Percentiles rank a stretch among this genome's conserved stretches.
These are phyloP conservation scores for Coniochaeta sp. DNA, from an alignment of 2,329 filamentous ascomycete genomes.

Conservation along the genomic window DNA sequence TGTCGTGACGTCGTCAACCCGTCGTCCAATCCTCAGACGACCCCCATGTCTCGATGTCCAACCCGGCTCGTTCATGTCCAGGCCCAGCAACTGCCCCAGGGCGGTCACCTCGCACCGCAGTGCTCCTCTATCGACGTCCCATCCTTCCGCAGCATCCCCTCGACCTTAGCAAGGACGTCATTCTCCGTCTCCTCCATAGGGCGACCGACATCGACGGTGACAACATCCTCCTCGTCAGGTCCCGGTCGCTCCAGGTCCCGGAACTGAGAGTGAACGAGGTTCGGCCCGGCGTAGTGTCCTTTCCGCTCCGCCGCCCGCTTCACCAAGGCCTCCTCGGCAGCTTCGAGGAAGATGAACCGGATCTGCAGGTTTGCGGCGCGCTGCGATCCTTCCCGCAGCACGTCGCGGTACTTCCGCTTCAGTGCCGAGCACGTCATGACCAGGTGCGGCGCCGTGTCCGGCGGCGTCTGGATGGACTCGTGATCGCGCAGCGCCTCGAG, in stretches of 20 bases:
- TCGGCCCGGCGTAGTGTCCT: conserved; percentile 68
- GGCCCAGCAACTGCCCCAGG: no score
- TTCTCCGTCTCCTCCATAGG: conserved; percentile 35
- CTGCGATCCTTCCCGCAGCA: conserved; percentile 53
- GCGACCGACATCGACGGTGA: conserved; percentile 42
- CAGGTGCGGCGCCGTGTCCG: conserved; percentile 43
- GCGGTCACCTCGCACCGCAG: neutral
- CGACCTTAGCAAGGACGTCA: conserved; percentile 4
- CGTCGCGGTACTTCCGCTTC: conserved; percentile 69
- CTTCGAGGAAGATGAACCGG: conserved; percentile 67
- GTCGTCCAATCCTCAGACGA: no score
- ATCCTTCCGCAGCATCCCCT: conserved; percentile 1
- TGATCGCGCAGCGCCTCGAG: conserved; percentile 52
- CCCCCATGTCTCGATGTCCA: no score
- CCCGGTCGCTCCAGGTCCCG: conserved; percentile 58
- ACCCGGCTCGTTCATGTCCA: no score
- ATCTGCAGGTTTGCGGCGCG: conserved; percentile 48
- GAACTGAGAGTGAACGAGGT: conserved; percentile 69
- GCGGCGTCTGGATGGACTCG: conserved; percentile 28
- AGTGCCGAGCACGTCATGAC: conserved; percentile 75
- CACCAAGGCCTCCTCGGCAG: conserved; percentile 54
- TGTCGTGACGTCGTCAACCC: no score
- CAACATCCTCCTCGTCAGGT: conserved; percentile 43
- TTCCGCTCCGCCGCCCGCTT: conserved; percentile 54
- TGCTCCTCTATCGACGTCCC: neutral